Conservation (phyloP, 2,329 filamentous ascomycete species). For the Cladophialophora psammophila region DNA sequence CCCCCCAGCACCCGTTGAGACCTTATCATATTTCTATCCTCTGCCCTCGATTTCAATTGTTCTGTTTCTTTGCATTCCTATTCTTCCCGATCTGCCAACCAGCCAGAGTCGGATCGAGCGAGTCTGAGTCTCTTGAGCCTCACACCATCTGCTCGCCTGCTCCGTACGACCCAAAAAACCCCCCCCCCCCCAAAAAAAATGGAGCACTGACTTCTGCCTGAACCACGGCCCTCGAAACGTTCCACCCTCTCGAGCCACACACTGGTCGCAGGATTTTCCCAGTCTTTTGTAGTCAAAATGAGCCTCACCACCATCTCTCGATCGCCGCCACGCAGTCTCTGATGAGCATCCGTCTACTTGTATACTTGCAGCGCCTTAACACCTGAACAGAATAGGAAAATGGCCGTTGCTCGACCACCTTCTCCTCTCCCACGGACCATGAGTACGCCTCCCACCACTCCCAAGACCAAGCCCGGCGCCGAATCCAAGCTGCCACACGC, state of each 20-base stretch:
- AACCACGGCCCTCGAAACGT: neutral
- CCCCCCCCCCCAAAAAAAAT: no score
- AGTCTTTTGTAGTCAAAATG: neutral
- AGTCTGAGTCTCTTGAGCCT: neutral
- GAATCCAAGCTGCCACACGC: slow-evolving; percentile 13
- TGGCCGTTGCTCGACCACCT: slow-evolving; percentile 28
- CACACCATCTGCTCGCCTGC: neutral
- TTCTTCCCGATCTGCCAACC: neutral
- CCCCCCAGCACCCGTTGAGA: neutral
- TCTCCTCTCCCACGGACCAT: slow-evolving; percentile 24
- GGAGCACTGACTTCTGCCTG: neutral
- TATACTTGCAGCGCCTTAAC: neutral
- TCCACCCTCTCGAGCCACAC: neutral
- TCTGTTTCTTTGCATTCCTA: neutral
- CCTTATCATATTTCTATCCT: neutral
- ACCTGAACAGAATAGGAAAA: slow-evolving; percentile 8
- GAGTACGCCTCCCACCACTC: slow-evolving; percentile 35
- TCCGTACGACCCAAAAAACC: no score
- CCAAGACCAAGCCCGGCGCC: slow-evolving; percentile 4
- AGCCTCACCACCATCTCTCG: neutral
- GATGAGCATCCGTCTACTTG: neutral
- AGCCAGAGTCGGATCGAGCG: neutral
- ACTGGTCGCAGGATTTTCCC: neutral
- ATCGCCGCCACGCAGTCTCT: neutral
- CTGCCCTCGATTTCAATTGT: neutral